Percentiles rank a stretch among this genome's conserved stretches.
These are phyloP conservation scores for Achlya hypogyna DNA, from an alignment of 352 stramenopile genomes.

Conservation along the genomic window DNA sequence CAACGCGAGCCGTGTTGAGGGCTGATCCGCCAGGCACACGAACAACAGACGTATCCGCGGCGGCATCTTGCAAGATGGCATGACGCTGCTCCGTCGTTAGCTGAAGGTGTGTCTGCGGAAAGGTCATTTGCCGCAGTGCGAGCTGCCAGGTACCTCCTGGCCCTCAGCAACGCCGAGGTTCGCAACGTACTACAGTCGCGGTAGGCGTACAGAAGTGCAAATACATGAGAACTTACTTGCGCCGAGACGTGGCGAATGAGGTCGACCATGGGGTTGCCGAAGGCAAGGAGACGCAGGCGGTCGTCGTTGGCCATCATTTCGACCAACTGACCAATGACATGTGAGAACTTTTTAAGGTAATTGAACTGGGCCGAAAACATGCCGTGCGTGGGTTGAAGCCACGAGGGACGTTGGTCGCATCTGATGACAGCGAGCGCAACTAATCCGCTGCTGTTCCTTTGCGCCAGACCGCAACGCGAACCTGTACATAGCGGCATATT, in stretches of 20 bases:
- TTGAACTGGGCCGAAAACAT: too few species aligned
- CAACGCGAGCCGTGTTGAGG: slow-evolving; percentile 10
- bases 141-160: not conserved
- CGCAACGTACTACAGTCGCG: slow-evolving; percentile 1
- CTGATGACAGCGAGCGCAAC: too few species aligned
- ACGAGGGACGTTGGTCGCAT: too few species aligned
- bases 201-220: not conserved
- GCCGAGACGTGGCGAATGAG: slow-evolving; percentile 6
- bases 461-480: too few species aligned
- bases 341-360: too few species aligned
- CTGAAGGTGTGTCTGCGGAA: slow-evolving; percentile 6
- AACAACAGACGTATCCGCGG: not conserved
- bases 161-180: not conserved
- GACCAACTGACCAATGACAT: too few species aligned
- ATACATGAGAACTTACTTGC: not conserved
- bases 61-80: not conserved
- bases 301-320: not conserved
- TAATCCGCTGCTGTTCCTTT: too few species aligned
- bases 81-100: not conserved
- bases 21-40: slow-evolving; percentile 9
- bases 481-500: too few species aligned
- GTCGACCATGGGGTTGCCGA: slow-evolving; percentile 19
- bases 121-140: not conserved
- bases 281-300: not conserved
- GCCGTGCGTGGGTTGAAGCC: too few species aligned